These are phyloP conservation scores for Pichia sp. DNA, from an alignment of 1,139 yeast species.

Conservation along the genomic window DNA sequence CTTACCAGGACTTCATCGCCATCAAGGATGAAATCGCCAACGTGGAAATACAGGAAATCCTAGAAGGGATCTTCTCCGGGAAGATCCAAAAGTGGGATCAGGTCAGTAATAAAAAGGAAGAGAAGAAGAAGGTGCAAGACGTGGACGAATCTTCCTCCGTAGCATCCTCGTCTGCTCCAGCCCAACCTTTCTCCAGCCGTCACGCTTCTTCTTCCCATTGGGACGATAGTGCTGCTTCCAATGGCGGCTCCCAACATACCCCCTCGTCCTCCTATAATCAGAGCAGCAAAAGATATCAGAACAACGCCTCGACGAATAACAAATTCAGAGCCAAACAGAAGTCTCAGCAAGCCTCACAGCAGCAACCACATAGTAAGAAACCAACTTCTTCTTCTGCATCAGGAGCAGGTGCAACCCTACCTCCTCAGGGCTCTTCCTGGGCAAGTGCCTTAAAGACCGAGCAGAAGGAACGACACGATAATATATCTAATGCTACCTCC, in stretches of 20 bases:
- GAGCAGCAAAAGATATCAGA: constrained; percentile 10
- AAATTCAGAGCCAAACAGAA: constrained; percentile 13
- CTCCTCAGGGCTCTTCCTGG: constrained; percentile 30
- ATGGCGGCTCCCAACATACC: constrained; percentile 21
- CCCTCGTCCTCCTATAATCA: constrained; percentile 11
- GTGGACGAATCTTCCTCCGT: constrained; percentile 1
- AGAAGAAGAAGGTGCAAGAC: constrained; percentile 35
- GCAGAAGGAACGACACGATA: constrained; percentile 19
- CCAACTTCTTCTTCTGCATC: constrained; percentile 11
- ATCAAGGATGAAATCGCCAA: constrained; percentile 65
- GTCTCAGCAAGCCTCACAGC: constrained; percentile 6
- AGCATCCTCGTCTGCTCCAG: background rate
- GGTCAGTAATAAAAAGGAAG: constrained; percentile 45
- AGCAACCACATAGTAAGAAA: constrained; percentile 1
- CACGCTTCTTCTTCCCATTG: constrained; percentile 12
- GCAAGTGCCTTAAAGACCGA: constrained; percentile 34
- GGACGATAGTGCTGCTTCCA: constrained; percentile 19
- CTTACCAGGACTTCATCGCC: constrained; percentile 73
- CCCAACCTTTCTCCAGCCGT: background rate
- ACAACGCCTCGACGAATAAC: constrained; percentile 15
- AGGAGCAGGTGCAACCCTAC: constrained; percentile 16
- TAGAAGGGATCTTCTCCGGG: constrained; percentile 85
- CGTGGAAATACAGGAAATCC: constrained; percentile 72
- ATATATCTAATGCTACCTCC: background rate
- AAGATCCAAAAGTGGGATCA: constrained; percentile 60